phyloP scores from a whole-genome alignment of 1,284 basidiomycete genomes.

The Ganoderma sp. region DNA sequence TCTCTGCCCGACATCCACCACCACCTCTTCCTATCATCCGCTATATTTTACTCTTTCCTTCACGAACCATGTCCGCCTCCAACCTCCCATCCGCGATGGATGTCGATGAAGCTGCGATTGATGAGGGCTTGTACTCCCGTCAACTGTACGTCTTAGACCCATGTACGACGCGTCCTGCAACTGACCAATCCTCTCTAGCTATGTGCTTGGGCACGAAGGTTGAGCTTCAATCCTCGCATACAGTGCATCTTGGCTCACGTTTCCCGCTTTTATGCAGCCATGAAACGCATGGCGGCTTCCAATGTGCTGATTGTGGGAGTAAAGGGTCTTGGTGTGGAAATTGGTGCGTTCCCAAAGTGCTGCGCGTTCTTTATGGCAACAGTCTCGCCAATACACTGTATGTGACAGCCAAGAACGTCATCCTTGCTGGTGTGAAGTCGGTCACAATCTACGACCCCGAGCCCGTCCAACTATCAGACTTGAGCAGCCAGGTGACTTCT shows the following conservation, averaged over 20 bases:
- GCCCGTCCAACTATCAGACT: constrained; percentile 84
- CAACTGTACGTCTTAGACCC: constrained; percentile 76
- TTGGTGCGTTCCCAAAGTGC: constrained; percentile 61
- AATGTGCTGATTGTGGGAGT: constrained; percentile 95
- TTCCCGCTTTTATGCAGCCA: constrained; percentile 63
- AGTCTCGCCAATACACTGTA: constrained; percentile 8
- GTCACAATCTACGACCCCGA: constrained; percentile 97
- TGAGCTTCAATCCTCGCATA: constrained; percentile 37
- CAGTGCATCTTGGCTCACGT: not conserved
- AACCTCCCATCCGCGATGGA: constrained; percentile 72
- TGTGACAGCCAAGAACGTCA: constrained; percentile 91
- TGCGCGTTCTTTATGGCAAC: constrained; percentile 11
- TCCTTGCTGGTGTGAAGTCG: constrained; percentile 96
- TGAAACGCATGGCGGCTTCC: constrained; percentile 99
- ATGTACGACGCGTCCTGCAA: constrained; percentile 30
- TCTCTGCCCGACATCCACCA: constrained; percentile 24
- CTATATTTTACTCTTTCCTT: constrained; percentile 16
- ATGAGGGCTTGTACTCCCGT: constrained; percentile 94
- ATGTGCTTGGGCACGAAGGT: constrained; percentile 97
- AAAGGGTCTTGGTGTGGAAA: constrained; percentile 95
- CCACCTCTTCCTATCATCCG: constrained; percentile 20
- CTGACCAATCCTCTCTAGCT: constrained; percentile 57
- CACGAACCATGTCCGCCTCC: constrained; percentile 55
- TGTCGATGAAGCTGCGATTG: constrained; percentile 82
- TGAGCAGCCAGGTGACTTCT: constrained; percentile 84